A percentile compares a stretch with the other conserved stretches of the same genome.
These are phyloP conservation scores for Davidsoniella neocaledoniae DNA, from an alignment of 2,329 filamentous ascomycete species.

Conservation along the genomic window DNA sequence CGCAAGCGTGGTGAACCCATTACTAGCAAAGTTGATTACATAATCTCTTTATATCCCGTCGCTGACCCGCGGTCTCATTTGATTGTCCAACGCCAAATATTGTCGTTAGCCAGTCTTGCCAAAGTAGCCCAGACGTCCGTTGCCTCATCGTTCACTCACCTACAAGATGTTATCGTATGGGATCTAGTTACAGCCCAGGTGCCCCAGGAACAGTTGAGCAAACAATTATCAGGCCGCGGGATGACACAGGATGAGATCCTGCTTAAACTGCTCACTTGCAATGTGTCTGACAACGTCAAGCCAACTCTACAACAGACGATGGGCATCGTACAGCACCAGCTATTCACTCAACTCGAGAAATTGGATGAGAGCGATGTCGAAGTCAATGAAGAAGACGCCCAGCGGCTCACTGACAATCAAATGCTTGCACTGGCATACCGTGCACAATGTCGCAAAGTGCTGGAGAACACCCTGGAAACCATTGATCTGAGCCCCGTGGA, in stretches of 20 bases:
- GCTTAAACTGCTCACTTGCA: constrained; percentile 6
- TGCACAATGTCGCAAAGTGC: constrained; percentile 28
- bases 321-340: constrained; percentile 27
- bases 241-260: constrained; percentile 13
- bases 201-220: constrained; percentile 4
- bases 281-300: constrained; percentile 17
- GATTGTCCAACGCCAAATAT: neutral
- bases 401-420: constrained; percentile 27
- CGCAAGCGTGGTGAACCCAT: constrained; percentile 25
- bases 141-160: constrained; percentile 28
- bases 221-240: neutral
- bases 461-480: constrained; percentile 28
- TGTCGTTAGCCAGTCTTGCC: constrained; percentile 14
- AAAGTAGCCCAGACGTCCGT: constrained; percentile 23
- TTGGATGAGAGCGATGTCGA: constrained; percentile 31
- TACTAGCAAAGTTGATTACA: constrained; percentile 24
- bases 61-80: constrained; percentile 30
- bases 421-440: constrained; percentile 32
- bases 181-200: constrained; percentile 28
- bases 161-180: constrained; percentile 36
- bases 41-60: constrained; percentile 36
- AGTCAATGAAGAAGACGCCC: constrained; percentile 24
- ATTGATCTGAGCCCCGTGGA: constrained; percentile 16
- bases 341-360: constrained; percentile 26
- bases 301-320: constrained; percentile 21